Base-by-base conservation (phyloP, 2,329 filamentous ascomycete species). In the Calonectria montana region DNA sequence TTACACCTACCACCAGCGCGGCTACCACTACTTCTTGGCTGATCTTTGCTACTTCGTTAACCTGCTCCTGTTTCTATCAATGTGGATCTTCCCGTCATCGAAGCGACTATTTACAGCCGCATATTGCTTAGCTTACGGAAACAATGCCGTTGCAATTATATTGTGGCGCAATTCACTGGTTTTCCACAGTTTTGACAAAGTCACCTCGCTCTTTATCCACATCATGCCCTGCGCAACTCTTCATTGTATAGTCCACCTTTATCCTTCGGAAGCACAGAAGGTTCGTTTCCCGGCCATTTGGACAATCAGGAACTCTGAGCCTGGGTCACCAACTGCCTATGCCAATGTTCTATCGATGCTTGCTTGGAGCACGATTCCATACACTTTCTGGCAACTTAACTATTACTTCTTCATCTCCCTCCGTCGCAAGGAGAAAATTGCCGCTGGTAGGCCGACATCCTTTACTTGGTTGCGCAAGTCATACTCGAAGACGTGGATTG, bases 111-210 rank as follows among this genome's bases (percentile, higher is more conserved):
- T 99, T 83, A 97, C 97, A 75, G 92, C 95, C 76, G 93, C 94
- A 1, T 99, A 96, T 83, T 98, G 97, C 80, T 88, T 99, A 39
- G 94, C 96, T 12, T 97, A 94, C 81, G 97, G 97, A 74, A 99
- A 99, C 84, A 99, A 99, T 81, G 97, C 97, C 23, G 92, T 98
- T 57, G 97, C 97, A 15, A 98, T 99, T 82, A 95, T 97, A 81
- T 97, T 99, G 96, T 99, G 97, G 97, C 92, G 97, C 75, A 99
- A 99, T 83, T 98, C 96, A 37, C 90, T 99, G 80, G 97, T 99
- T 57, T 99, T 99, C 83, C 97, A 99, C 87, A 97, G 95, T 81
- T 92, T 99, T 84, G 97, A 99, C 88, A 99, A 99, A 84, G 95
- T 98, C 73, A 97, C 96, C 15, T 97, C 94, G 81, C 89, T 99